Evolutionary conservation across 1,139 yeast species (phyloP).

Genomic region (Citeromyces hawaiiensis): DNA sequence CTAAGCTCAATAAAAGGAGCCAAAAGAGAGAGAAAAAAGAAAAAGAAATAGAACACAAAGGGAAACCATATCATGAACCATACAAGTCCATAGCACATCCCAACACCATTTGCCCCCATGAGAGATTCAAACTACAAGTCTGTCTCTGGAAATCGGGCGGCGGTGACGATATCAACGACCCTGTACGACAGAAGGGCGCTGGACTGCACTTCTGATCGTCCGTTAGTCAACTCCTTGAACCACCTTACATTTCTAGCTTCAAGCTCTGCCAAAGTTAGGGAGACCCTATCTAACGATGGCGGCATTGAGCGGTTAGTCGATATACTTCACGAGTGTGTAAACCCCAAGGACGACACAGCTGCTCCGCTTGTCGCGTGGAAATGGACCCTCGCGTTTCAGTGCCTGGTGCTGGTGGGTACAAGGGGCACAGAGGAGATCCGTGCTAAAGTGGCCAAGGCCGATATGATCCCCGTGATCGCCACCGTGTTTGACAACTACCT

Average conservation of each 20-base stretch:
- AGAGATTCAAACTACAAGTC: slow-evolving; percentile 85
- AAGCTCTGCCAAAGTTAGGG: slow-evolving; percentile 80
- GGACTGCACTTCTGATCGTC: slow-evolving; percentile 82
- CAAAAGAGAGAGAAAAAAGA: no score
- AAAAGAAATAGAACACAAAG: no score
- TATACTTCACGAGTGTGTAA: slow-evolving; percentile 70
- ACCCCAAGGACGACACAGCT: slow-evolving; percentile 30
- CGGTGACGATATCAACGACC: slow-evolving; percentile 78
- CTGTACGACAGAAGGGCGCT: slow-evolving; percentile 86
- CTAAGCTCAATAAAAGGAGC: no score
- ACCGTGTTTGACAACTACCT: slow-evolving; percentile 79
- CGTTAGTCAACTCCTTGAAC: slow-evolving; percentile 82
- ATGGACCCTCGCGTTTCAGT: slow-evolving; percentile 92
- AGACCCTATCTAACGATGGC: slow-evolving; percentile 80
- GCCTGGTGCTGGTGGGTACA: slow-evolving; percentile 82
- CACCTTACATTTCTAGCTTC: slow-evolving; percentile 81
- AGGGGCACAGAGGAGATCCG: slow-evolving; percentile 83
- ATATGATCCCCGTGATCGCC: slow-evolving; percentile 80
- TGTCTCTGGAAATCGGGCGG: slow-evolving; percentile 70
- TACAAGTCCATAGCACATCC: no score
- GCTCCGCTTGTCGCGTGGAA: slow-evolving; percentile 59
- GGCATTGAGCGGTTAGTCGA: slow-evolving; percentile 83
- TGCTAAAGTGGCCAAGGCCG: slow-evolving; percentile 80
- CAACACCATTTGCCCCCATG: slow-evolving; percentile 26
- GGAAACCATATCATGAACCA: no score